Conservation (phyloP, 208 protist species). For the Blechomonas ayalai region DNA sequence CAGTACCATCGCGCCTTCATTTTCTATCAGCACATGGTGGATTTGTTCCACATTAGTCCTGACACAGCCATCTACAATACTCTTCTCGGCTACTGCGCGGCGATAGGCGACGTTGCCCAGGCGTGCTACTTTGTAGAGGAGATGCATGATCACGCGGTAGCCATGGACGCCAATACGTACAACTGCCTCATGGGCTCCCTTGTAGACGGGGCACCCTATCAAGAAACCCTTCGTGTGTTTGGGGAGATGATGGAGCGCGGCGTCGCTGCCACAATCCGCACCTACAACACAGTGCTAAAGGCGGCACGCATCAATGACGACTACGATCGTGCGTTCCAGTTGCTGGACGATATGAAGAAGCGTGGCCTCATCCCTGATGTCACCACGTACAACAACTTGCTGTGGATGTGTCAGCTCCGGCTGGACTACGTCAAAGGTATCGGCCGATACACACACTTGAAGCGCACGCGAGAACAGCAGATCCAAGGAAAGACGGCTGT, state of each 20-base stretch:
- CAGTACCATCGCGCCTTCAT: constrained; percentile 78
- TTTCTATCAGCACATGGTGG: constrained; percentile 80
- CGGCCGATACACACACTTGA: constrained; percentile 24
- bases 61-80: constrained; percentile 85
- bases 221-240: constrained; percentile 72
- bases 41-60: constrained; percentile 59
- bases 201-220: constrained; percentile 72
- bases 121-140: constrained; percentile 85
- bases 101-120: constrained; percentile 78
- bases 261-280: constrained; percentile 61
- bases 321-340: constrained; percentile 85
- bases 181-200: constrained; percentile 90
- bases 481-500: constrained; percentile 41
- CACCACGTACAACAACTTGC: constrained; percentile 87
- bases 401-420: constrained; percentile 69
- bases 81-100: constrained; percentile 84
- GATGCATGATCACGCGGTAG: constrained; percentile 72
- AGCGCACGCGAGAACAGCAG: constrained; percentile 54
- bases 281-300: constrained; percentile 86
- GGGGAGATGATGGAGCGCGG: constrained; percentile 47
- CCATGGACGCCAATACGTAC: constrained; percentile 82
- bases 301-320: constrained; percentile 63
- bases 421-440: constrained; percentile 73
- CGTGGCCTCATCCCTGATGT: constrained; percentile 76
- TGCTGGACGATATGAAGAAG: constrained; percentile 90